Evolutionary conservation across 805 yeast genomes (phyloP).

Genomic region (Cyberlindnera veronae): DNA sequence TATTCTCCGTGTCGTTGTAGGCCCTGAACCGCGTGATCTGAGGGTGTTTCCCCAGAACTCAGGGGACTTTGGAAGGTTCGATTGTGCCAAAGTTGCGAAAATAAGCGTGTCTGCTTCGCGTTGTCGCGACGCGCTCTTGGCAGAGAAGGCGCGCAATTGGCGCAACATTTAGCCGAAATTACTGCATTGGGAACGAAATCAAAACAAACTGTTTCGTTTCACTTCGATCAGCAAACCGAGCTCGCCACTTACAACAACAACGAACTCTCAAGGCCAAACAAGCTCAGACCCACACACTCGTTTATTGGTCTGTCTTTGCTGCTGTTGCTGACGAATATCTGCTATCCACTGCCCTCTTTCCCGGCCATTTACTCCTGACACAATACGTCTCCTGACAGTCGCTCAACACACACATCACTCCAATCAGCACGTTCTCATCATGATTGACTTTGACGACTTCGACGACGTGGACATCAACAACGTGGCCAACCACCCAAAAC

Average conservation of each 20-base stretch:
- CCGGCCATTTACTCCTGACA: no score
- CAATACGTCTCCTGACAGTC: no score
- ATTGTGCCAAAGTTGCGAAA: no score
- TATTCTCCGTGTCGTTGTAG: no score
- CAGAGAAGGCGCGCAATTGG: neutral
- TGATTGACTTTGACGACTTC: constrained; percentile 12
- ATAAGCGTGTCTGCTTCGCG: constrained; percentile 5
- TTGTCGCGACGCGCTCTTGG: neutral
- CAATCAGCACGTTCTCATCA: neutral
- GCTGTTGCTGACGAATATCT: no score
- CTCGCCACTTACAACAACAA: neutral
- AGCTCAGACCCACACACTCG: constrained; percentile 1
- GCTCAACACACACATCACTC: no score
- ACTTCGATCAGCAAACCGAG: neutral
- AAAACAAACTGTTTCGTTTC: constrained; percentile 3
- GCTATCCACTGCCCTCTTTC: no score
- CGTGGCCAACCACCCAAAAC: constrained; percentile 4
- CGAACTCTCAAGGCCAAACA: neutral
- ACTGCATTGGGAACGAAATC: constrained; percentile 10
- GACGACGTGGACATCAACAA: constrained; percentile 22
- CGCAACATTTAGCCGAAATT: constrained; percentile 3
- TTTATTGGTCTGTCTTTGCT: no score
- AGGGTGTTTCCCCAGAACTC: no score
- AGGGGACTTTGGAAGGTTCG: no score
- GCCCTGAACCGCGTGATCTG: no score